These are phyloP conservation scores for Naganishia liquefaciens DNA, from an alignment of 1,284 basidiomycete genomes.

Conservation along the genomic window DNA sequence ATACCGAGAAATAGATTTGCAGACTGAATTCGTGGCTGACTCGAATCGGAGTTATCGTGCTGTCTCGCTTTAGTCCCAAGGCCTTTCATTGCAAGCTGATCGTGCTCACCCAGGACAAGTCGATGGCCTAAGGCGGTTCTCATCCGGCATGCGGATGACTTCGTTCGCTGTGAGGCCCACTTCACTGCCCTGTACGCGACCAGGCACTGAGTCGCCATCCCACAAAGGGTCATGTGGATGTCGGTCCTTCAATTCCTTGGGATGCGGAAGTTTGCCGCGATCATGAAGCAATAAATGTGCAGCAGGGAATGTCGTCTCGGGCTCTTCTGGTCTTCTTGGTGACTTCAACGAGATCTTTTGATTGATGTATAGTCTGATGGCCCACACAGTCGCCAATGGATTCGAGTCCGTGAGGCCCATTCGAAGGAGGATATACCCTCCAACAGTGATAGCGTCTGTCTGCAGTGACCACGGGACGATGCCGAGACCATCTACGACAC, in stretches of 20 bases:
- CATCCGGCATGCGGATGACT: constrained; percentile 32
- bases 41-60: constrained; percentile 32
- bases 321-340: constrained; percentile 26
- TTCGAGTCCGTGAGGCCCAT: constrained; percentile 27
- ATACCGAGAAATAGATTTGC: constrained; percentile 34
- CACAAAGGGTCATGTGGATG: constrained; percentile 29
- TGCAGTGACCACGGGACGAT: constrained; percentile 32
- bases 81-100: background rate
- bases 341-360: constrained; percentile 31
- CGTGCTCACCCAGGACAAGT: constrained; percentile 34
- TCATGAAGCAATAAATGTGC: constrained; percentile 28
- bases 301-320: constrained; percentile 30
- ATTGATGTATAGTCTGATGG: constrained; percentile 28
- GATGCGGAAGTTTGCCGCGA: constrained; percentile 23
- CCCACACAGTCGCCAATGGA: constrained; percentile 28
- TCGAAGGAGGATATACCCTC: constrained; percentile 29
- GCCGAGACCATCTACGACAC: constrained; percentile 26
- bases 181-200: background rate
- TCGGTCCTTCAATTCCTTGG: constrained; percentile 17
- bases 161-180: constrained; percentile 11
- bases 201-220: constrained; percentile 28
- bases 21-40: constrained; percentile 33
- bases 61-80: background rate
- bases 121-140: constrained; percentile 31
- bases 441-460: constrained; percentile 34